Conservation (phyloP, 345 rosid genomes). For the Diplotaxis tenuifolia region DNA sequence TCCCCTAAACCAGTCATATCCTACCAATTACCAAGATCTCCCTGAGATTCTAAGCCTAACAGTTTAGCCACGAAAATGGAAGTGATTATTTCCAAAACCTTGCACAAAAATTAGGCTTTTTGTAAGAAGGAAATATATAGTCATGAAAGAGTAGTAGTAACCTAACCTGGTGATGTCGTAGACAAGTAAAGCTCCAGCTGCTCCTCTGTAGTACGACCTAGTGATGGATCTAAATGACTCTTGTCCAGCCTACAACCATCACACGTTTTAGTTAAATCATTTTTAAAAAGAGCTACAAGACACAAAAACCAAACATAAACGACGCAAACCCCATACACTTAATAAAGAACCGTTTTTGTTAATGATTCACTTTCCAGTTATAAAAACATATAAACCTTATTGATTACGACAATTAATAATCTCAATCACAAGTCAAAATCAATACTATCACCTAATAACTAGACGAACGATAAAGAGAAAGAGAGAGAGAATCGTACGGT, state of each 20-base stretch:
- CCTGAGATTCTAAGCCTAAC: background rate
- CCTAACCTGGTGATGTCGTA: conserved; percentile 98
- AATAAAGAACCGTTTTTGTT: background rate
- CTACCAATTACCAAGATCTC: background rate
- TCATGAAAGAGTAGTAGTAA: background rate
- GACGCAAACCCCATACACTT: background rate
- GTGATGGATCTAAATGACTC: conserved; percentile 98
- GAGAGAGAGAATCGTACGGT: conserved; percentile 40
- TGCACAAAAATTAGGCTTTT: background rate
- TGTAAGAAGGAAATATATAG: background rate
- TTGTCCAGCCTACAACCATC: conserved; percentile 74
- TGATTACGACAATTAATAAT: background rate
- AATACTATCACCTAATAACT: background rate
- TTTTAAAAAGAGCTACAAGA: background rate
- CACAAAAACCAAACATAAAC: background rate
- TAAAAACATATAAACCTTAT: background rate
- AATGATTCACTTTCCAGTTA: background rate
- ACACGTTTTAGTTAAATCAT: background rate
- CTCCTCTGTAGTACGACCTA: conserved; percentile 94
- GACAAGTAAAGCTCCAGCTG: conserved; percentile 95
- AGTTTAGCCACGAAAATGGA: background rate
- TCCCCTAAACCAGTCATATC: background rate
- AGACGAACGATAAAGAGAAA: background rate
- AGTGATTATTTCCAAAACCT: background rate
- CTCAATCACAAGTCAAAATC: background rate